Conservation (phyloP, 805 yeast genomes). For the Peterozyma toletana region DNA sequence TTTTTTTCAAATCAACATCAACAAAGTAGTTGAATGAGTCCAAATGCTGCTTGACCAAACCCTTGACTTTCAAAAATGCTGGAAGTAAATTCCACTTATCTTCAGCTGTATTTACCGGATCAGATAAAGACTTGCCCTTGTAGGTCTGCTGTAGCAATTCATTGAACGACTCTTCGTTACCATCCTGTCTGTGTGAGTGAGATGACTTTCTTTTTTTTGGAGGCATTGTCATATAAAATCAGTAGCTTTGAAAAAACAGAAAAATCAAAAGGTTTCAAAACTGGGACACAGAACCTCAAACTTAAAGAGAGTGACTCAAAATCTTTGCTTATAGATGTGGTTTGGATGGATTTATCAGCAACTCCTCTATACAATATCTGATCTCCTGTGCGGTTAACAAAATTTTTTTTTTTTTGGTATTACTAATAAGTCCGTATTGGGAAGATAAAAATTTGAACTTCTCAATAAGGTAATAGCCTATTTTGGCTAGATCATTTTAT, state of each 20-base stretch:
- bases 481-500: no score
- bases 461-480: no score
- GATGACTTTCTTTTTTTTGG: slow-evolving; percentile 6
- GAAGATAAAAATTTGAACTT: no score
- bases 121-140: slow-evolving; percentile 81
- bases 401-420: no score
- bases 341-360: no score
- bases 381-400: no score
- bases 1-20: slow-evolving; percentile 87
- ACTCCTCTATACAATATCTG: no score
- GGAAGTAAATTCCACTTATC: slow-evolving; percentile 98
- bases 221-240: slow-evolving; percentile 1
- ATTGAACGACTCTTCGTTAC: slow-evolving; percentile 55
- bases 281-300: background rate
- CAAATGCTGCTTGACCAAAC: slow-evolving; percentile 92
- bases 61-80: slow-evolving; percentile 92
- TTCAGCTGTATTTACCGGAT: slow-evolving; percentile 82
- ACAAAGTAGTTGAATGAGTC: slow-evolving; percentile 98
- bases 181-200: slow-evolving; percentile 5
- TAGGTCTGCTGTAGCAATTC: slow-evolving; percentile 75
- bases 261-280: background rate
- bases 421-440: no score
- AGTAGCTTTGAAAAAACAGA: background rate
- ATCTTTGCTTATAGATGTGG: no score
- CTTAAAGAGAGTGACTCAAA: background rate